A percentile compares a stretch with the other conserved stretches of the same genome.
phyloP scores from a whole-genome alignment of 345 rosid genomes.

The Eucalyptus coolabah region DNA sequence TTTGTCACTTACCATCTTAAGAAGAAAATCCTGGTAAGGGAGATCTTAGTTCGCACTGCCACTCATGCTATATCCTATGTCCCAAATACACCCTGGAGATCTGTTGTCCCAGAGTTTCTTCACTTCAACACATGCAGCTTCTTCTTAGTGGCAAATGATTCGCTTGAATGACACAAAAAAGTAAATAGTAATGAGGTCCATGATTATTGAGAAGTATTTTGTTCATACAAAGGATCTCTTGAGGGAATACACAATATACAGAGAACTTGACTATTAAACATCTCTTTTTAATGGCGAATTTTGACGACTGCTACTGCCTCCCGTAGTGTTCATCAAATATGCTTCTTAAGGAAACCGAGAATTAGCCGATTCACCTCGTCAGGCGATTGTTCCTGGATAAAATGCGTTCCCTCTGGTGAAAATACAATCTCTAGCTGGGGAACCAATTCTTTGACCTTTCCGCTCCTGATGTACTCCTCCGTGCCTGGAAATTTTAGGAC shows the following conservation, averaged over 20 bases:
- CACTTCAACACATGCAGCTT: not conserved
- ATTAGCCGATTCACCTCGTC: not conserved
- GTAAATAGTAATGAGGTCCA: not conserved
- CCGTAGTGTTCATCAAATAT: not conserved
- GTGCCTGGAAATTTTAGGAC: conserved; percentile 31
- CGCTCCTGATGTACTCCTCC: conserved; percentile 28
- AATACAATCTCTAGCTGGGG: conserved; percentile 25
- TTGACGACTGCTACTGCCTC: not conserved
- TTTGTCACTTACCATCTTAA: not conserved
- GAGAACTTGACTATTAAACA: not conserved
- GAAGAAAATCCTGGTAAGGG: not conserved
- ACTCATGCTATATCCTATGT: not conserved
- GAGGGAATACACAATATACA: not conserved
- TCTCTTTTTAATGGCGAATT: not conserved
- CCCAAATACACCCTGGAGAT: not conserved
- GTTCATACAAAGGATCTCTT: not conserved
- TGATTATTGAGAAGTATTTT: not conserved
- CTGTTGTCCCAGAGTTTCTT: not conserved
- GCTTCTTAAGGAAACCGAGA: not conserved
- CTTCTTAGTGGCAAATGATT: not conserved
- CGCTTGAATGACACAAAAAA: not conserved
- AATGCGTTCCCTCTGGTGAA: conserved; percentile 3
- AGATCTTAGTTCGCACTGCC: not conserved
- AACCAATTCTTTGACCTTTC: conserved; percentile 21
- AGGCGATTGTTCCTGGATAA: conserved; percentile 2